Evolutionary conservation across 2,329 filamentous ascomycete genomes (phyloP).

Genomic region (Hortaea werneckii): DNA sequence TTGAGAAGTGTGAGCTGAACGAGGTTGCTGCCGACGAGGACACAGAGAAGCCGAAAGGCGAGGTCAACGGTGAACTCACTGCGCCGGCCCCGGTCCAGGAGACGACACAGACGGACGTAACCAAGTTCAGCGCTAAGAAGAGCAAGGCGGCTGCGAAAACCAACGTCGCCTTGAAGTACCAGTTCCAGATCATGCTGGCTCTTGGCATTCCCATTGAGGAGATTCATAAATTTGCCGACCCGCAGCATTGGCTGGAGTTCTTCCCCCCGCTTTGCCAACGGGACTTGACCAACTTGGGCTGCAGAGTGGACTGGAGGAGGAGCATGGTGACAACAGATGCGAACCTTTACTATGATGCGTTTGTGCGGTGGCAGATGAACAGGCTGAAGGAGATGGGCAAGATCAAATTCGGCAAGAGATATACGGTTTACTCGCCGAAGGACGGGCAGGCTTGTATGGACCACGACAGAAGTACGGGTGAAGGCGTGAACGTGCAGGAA

Average conservation of each 20-base stretch:
- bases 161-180: conserved; percentile 87
- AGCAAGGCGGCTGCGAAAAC: conserved; percentile 77
- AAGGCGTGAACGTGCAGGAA: conserved; percentile 77
- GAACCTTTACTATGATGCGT: conserved; percentile 93
- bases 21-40: conserved; percentile 30
- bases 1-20: conserved; percentile 64
- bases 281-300: conserved; percentile 75
- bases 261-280: conserved; percentile 75
- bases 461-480: conserved; percentile 71
- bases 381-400: conserved; percentile 80
- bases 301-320: conserved; percentile 84
- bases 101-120: conserved; percentile 65
- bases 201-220: conserved; percentile 79
- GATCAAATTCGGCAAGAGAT: conserved; percentile 86
- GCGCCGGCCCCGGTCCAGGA: conserved; percentile 52
- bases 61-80: conserved; percentile 3
- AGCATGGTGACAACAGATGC: conserved; percentile 91
- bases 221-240: conserved; percentile 86
- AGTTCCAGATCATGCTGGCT: conserved; percentile 89
- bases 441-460: conserved; percentile 83
- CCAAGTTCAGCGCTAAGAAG: conserved; percentile 88
- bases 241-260: conserved; percentile 82
- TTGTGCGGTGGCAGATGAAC: conserved; percentile 96
- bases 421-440: conserved; percentile 88
- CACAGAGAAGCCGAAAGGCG: conserved; percentile 6